Evolutionary conservation across 192 early-diverging fungal species (phyloP), one percentile per base, ranked within the genome.

Genomic region (Diversispora eburnea): DNA sequence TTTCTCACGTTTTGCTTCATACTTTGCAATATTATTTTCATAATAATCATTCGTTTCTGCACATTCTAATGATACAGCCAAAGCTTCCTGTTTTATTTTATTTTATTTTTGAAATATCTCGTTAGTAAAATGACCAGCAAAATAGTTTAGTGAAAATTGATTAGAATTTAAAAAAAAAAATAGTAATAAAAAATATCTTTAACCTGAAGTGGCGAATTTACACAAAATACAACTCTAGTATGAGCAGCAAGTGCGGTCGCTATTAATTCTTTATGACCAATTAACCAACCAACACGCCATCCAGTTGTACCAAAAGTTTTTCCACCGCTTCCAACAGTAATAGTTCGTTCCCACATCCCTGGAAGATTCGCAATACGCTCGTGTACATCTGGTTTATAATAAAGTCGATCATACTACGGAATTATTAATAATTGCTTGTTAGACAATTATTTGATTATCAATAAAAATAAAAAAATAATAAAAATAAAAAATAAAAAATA

Each of bases 271-370:
- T 82, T 83, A 22, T 91, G 90, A 39, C 91, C 95, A 42, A 96
- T 84, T 47, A 88, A 82, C 96, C 96, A 98, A 51, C 96, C 96
- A 51, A 98, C 85, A 71, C 95, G 95, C 96, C 96, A 98, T 43
- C 96, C 96, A 8, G 96, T 98, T 15, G 94, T 90, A 45, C 93
- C 96, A 82, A 96, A 94, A 81, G 93, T 91, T 80, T 98, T 98
- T 58, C 96, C 96, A 12, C 92, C 90, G 51, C 90, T 92, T 10
- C 95, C 94, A 25, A 96, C 88, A n/a, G 95, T 94, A 56, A 98
- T 88, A 5, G 96, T 97, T 58, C 95, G 88, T 73, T 95, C 88
- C 91, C 91, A 97, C 82, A 97, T 88, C 45, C 89, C 88, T 5
- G 92, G 88, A 42, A 98, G 83, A 66, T 89, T 92, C 0, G 96